phyloP scores from a whole-genome alignment of 805 yeast species.

The Scheffersomyces amazonensis region DNA sequence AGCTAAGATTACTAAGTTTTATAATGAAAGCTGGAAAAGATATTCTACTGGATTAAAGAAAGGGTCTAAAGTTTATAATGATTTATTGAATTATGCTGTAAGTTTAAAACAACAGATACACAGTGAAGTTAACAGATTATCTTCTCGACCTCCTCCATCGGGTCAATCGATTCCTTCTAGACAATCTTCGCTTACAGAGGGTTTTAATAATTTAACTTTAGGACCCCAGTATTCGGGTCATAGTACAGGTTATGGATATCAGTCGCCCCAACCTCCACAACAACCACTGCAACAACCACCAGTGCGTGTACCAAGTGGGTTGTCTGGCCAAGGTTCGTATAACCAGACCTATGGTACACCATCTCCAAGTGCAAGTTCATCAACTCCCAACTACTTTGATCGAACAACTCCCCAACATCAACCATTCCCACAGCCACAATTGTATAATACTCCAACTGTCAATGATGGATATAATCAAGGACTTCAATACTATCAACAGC shows the following conservation, averaged over 20 bases:
- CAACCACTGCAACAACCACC: neutral
- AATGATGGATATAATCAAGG: neutral
- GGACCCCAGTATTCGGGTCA: neutral
- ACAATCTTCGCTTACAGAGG: constrained; percentile 2
- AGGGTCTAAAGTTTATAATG: constrained; percentile 63
- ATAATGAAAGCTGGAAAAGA: constrained; percentile 48
- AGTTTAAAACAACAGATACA: neutral
- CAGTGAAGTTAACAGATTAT: neutral
- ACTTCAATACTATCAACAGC: constrained; percentile 1
- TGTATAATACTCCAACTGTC: constrained; percentile 2
- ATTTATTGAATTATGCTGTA: constrained; percentile 36
- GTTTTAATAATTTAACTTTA: constrained; percentile 5
- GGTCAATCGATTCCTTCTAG: neutral
- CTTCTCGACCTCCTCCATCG: neutral
- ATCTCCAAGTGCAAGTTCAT: neutral
- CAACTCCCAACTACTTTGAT: neutral
- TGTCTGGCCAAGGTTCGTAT: neutral
- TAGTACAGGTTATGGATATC: neutral
- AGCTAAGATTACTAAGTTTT: constrained; percentile 44
- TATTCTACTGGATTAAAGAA: constrained; percentile 57
- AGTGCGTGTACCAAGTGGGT: neutral
- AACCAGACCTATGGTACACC: neutral
- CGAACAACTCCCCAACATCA: neutral
- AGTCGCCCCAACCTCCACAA: neutral
- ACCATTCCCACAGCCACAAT: constrained; percentile 5